Evolutionary conservation across 2,329 filamentous ascomycete species (phyloP), one percentile per base, ranked within the genome.

Genomic region (Chalaropsis ovoidea): DNA sequence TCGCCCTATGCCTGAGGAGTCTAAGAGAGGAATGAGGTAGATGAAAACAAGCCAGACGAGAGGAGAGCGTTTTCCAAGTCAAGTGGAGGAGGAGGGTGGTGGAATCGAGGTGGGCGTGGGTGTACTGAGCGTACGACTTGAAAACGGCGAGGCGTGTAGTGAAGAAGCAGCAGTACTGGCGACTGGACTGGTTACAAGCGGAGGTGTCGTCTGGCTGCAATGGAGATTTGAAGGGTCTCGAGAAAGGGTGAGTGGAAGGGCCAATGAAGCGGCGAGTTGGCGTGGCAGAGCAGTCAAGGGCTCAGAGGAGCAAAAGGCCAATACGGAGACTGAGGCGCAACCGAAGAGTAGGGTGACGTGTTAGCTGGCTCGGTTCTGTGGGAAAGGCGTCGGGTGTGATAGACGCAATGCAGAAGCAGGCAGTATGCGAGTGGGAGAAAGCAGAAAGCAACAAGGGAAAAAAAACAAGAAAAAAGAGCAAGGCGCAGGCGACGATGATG

Each of bases 261-360:
- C 15, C 47, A 52, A 27, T 22, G 22, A 52, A 52, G 31, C 54
- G 17, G 3, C 54, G 54, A 58, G 15, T 52, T 52, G 47, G 47
- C 11, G 19, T 52, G 5, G 19, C 19, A 52, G 47, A 52, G 19
- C 15, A 52, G 47, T 8, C 47, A 24, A 52, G 27, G 22, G 19
- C 10, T 52, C 10, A 56, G 39, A 62, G 27, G 56, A 47, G 42
- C 35, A 41, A 65, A 43, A 58, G 60, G 60, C 61, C 19, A 65
- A 43, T 61, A 65, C 62, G 60, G 63, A 49, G 52, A 64, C 61
- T 54, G 62, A 47, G 52, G 22, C 63, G 52, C 63, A 67, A 24
- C 49, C 66, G 66, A 67, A 63, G 41, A 67, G 63, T 49, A 63
- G 31, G 66, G 63, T 67, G 66, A 67, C 66, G 66, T 67, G 66